Base-by-base conservation (phyloP, 1,139 yeast species). In the Debaryomyces sp. region DNA sequence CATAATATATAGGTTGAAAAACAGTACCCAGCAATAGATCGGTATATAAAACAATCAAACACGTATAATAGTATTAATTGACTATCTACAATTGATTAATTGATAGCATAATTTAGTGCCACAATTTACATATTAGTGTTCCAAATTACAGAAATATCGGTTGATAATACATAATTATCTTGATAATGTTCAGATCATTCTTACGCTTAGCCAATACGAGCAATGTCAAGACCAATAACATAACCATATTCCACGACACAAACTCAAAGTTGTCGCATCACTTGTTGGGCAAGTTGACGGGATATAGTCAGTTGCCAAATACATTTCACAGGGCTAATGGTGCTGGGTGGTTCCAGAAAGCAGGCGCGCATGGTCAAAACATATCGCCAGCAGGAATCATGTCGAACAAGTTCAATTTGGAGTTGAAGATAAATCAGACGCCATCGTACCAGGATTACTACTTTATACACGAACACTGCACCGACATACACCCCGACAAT, bases 401-500 rank as follows among this genome's bases (percentile, higher is more conserved):
- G n/a, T 21, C 35, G 6, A 41, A 34, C 45, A 67, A 65, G 55
- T 68, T 68, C 51, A 53, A 50, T 21, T 51, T 71, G 47, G 65
- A 67, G 43, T 53, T 64, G 44, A 61, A 64, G 52, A 50, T 58
- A 24, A 61, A 67, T 50, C 57, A 61, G 49, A 54, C 57, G 30
- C 66, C 71, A 21, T 55, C 67, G 41, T 62, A 63, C 48, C 52
- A 57, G 12, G 76, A 75, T 49, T 75, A 70, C 57, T 57, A 61
- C 34, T 67, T 65, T 49, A 70, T 75, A 32, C 67, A 66, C 49
- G 61, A 66, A 47, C 63, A 69, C 47, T 74, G 76, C 54, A 61
- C 73, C 47, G 68, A 71, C 47, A 71, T 75, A 29, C 81, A 76
- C 53, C 80, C 81, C n/a, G 75, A 71, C 54, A 76, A 75, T 55